Base-by-base conservation (phyloP, 805 yeast species). In the Maudiozyma turicensis region DNA sequence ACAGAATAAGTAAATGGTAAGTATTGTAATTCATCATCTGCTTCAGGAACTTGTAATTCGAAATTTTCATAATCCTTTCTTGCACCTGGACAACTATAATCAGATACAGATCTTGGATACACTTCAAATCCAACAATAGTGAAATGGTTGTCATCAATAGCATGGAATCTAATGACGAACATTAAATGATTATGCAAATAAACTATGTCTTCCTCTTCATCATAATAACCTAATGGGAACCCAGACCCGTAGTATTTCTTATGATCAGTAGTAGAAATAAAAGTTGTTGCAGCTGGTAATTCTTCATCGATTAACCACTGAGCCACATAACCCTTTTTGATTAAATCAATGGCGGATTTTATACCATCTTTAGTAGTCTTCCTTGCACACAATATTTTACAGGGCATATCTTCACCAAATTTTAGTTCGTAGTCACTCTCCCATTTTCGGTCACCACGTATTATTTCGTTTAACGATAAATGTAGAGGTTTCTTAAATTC, bases 71-170 rank as follows among this genome's bases (percentile, higher is more conserved):
- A 83, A 57, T 76, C 68, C 54, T 76, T 81, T 8, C 82, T 72
- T 4, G 84, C 81, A 10, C 89, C 90, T 1, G 95, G 95, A 64
- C 96, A 88, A 46, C 73, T 62, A 66, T 75, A 63, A 74, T 80
- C 69, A 41, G 75, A 69, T 10, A 85, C 90, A 48, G 93, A 84
- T 61, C 80, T 82, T 9, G 96, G 96, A 61, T 88, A 88, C 11
- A 87, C 86, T 67, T 88, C 96, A 57, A 89, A 85, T 0, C 95
- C 96, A 15, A 88, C 95, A 56, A 88, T 86, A 3, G 86, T 73
- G 54, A 74, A 71, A 45, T 68, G 64, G 14, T 67, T 66, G 33
- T 71, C 67, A 60, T 71, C 64, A 51, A 75, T 71, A 45, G 69
- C 68, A 56, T 86, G 84, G 67, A 80, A 85, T 58, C 95, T 74